phyloP scores from a whole-genome alignment of 192 early-diverging fungal genomes.

The Lobosporangium transversale region DNA sequence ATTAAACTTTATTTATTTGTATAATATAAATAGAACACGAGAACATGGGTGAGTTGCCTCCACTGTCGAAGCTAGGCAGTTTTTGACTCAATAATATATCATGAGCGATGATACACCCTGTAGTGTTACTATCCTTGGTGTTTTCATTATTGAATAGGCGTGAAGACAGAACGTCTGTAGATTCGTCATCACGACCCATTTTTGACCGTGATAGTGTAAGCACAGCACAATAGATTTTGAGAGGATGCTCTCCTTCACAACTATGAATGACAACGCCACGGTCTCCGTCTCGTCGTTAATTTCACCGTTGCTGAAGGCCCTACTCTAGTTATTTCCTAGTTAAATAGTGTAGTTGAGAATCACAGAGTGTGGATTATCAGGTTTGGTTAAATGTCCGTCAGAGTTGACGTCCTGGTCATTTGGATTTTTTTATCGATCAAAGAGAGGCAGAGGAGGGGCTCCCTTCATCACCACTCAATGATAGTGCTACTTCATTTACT shows the following conservation, averaged over 20 bases:
- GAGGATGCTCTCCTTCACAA: neutral
- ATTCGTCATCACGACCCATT: neutral
- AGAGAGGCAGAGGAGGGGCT: neutral
- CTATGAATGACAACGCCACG: neutral
- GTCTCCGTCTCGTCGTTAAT: conserved; percentile 14
- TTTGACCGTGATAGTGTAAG: neutral
- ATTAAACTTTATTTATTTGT: neutral
- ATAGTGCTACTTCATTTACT: neutral
- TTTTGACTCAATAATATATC: neutral
- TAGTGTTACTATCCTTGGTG: neutral
- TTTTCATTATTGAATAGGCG: neutral
- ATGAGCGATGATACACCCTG: neutral
- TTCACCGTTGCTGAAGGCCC: conserved; percentile 14
- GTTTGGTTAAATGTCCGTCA: conserved; percentile 15
- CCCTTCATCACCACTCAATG: neutral
- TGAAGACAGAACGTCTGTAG: neutral
- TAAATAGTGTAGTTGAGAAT: conserved; percentile 7
- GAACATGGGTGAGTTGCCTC: neutral
- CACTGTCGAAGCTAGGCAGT: neutral
- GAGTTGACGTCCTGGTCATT: neutral
- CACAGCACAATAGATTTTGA: no score
- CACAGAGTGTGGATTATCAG: conserved; percentile 20
- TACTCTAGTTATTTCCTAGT: conserved; percentile 1
- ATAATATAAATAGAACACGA: neutral
- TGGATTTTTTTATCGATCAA: neutral